Conservation (phyloP, 331 rosid species). For the Quercus tomentella region DNA sequence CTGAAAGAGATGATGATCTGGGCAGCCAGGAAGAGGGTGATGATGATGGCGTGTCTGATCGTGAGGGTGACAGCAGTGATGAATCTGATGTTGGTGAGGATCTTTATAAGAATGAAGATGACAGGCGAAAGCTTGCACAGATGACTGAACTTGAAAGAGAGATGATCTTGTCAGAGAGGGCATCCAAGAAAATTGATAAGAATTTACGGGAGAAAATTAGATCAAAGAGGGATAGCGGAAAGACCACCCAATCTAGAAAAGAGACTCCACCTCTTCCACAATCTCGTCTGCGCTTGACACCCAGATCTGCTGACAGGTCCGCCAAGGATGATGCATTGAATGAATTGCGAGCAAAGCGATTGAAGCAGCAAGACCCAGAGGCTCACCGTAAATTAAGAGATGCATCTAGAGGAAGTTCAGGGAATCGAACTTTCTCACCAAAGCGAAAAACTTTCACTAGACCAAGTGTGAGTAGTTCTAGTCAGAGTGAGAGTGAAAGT, state of each 20-base stretch:
- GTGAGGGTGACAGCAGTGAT: slow-evolving; percentile 57
- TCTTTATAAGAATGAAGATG: slow-evolving; percentile 86
- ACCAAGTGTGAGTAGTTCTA: slow-evolving; percentile 60
- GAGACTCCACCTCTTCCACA: slow-evolving; percentile 59
- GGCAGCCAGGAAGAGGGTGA: slow-evolving; percentile 69
- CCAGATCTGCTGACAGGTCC: slow-evolving; percentile 78
- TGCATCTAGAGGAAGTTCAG: slow-evolving; percentile 53
- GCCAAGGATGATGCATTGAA: slow-evolving; percentile 91
- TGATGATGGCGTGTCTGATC: slow-evolving; percentile 42
- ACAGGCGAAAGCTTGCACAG: slow-evolving; percentile 72
- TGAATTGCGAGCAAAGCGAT: slow-evolving; percentile 87
- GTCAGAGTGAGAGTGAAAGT: slow-evolving; percentile 86
- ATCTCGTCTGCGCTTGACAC: slow-evolving; percentile 76
- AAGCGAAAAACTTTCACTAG: slow-evolving; percentile 53
- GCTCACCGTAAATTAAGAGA: slow-evolving; percentile 55
- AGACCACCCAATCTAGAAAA: slow-evolving; percentile 37
- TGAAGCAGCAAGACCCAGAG: slow-evolving; percentile 90
- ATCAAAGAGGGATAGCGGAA: slow-evolving; percentile 72
- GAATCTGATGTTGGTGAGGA: slow-evolving; percentile 80
- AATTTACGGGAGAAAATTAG: slow-evolving; percentile 68
- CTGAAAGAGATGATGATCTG: slow-evolving; percentile 66
- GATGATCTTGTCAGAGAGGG: slow-evolving; percentile 89
- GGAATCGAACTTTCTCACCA: slow-evolving; percentile 43
- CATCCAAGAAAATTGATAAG: slow-evolving; percentile 76
- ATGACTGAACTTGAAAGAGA: slow-evolving; percentile 98